phyloP scores from a whole-genome alignment of 2,329 filamentous ascomycete species.

The Trichophyton schoenleinii region DNA sequence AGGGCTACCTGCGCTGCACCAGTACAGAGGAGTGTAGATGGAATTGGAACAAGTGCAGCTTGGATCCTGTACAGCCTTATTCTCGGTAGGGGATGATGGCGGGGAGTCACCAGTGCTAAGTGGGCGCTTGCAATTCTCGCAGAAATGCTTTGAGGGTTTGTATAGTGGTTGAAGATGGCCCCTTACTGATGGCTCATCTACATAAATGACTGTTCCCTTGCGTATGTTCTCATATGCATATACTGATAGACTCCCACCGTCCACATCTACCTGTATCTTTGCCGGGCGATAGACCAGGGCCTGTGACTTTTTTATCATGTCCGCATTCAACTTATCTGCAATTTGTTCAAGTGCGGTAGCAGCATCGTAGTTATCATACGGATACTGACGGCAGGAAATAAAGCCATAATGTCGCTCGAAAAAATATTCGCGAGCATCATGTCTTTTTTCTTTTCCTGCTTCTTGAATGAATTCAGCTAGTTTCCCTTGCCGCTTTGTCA shows the following conservation, averaged over 20 bases:
- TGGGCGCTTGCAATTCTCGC: slow-evolving; percentile 21
- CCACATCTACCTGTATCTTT: slow-evolving; percentile 9
- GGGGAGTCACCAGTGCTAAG: background rate
- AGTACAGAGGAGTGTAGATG: background rate
- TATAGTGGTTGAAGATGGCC: slow-evolving; percentile 19
- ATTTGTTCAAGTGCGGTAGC: slow-evolving; percentile 8
- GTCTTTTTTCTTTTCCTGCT: slow-evolving; percentile 1
- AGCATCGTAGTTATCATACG: slow-evolving; percentile 19
- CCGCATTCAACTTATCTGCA: slow-evolving; percentile 14
- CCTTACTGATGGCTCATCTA: slow-evolving; percentile 26
- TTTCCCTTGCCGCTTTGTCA: slow-evolving; percentile 13
- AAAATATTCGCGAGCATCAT: slow-evolving; percentile 14
- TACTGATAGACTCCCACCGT: slow-evolving; percentile 14
- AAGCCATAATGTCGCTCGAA: slow-evolving; percentile 19
- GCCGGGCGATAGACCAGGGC: slow-evolving; percentile 7
- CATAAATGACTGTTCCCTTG: slow-evolving; percentile 18
- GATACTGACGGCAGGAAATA: slow-evolving; percentile 17
- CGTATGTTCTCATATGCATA: slow-evolving; percentile 20
- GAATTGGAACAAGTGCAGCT: background rate
- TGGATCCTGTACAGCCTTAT: background rate
- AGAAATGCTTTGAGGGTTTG: slow-evolving; percentile 12
- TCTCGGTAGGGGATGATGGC: background rate
- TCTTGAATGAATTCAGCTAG: slow-evolving; percentile 7
- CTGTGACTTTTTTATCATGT: slow-evolving; percentile 16
- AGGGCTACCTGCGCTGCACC: background rate